These are phyloP conservation scores for Mycosarcoma mackinlayi DNA, from an alignment of 1,284 basidiomycete species.

Conservation along the genomic window DNA sequence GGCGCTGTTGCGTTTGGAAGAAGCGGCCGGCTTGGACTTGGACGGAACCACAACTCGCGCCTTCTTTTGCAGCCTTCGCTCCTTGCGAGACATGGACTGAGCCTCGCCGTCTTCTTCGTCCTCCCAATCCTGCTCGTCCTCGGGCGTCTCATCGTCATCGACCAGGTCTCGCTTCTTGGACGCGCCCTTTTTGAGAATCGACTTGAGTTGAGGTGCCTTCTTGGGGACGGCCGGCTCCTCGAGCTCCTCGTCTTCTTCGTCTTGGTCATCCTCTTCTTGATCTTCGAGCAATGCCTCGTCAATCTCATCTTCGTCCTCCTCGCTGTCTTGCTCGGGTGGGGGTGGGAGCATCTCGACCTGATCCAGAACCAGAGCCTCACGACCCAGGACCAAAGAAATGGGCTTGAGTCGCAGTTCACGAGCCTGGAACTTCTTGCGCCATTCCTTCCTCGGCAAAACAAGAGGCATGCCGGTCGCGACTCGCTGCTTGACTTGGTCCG, in stretches of 20 bases:
- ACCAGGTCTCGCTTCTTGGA: conserved; percentile 31
- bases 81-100: conserved; percentile 39
- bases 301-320: conserved; percentile 52
- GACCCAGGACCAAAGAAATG: conserved; percentile 40
- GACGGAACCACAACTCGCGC: conserved; percentile 34
- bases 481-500: conserved; percentile 34
- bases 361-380: conserved; percentile 44
- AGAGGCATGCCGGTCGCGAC: conserved; percentile 18
- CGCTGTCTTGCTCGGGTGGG: conserved; percentile 53
- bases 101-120: conserved; percentile 23
- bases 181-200: conserved; percentile 46
- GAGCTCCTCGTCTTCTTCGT: conserved; percentile 43
- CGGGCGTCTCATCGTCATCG: conserved; percentile 9
- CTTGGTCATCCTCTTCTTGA: conserved; percentile 31
- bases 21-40: conserved; percentile 32
- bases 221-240: conserved; percentile 23
- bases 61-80: conserved; percentile 43
- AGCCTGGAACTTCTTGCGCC: conserved; percentile 51
- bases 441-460: conserved; percentile 50
- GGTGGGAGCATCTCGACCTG: conserved; percentile 46
- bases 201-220: conserved; percentile 39
- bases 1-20: conserved; percentile 19
- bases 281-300: conserved; percentile 48
- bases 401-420: conserved; percentile 56
- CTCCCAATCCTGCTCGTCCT: conserved; percentile 15